Evolutionary conservation across 1,284 basidiomycete species (phyloP), one percentile per base, ranked within the genome.

Genomic region (Microbotryomycetes sp.): DNA sequence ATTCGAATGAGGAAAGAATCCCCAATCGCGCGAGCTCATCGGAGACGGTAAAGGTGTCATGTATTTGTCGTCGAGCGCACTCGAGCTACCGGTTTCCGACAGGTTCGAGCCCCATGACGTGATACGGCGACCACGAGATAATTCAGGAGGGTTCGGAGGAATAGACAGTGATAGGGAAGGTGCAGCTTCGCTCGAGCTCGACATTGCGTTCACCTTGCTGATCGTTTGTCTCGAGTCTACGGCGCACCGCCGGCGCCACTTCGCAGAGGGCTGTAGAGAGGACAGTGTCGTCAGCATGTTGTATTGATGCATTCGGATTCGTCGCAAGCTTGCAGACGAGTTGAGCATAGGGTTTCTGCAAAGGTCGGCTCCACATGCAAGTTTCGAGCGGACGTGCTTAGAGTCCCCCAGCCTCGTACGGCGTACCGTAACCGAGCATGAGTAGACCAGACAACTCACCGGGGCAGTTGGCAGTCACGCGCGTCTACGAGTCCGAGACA

Each of bases 21-120:
- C 62, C 48, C 52, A 64, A 27, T 64, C 62, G 2, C 56, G 29
- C 30, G 35, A 41, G 18, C 11, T 11, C 30, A 57, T 56, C 29
- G 66, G 66, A 6, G 53, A 60, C 4, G 66, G 66, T 1, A 67
- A 49, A 2, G 60, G 58, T 3, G 58, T 51, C 56, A 67, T 56
- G 29, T 23, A 13, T 5, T 56, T 26, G 23, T 62, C 58, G n/a
- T 56, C 66, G 18, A 56, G 23, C 0, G 28, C 54, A 13, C 53
- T 31, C 7, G 21, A 41, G 23, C 35, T 45, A 3, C 52, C 53
- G 16, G 57, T 53, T 1, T 64, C 66, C 18, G 53, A 56, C 1
- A 55, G 45, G 45, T 50, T 45, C 0, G 63, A 67, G 4, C 66
- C 66, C 66, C 66, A 67, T 9, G 62, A 65, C 3, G 62, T 28